A percentile compares a stretch with the other conserved stretches of the same genome.
Conservation (phyloP, 331 rosid species). For the Erythrophleum ivorense region DNA sequence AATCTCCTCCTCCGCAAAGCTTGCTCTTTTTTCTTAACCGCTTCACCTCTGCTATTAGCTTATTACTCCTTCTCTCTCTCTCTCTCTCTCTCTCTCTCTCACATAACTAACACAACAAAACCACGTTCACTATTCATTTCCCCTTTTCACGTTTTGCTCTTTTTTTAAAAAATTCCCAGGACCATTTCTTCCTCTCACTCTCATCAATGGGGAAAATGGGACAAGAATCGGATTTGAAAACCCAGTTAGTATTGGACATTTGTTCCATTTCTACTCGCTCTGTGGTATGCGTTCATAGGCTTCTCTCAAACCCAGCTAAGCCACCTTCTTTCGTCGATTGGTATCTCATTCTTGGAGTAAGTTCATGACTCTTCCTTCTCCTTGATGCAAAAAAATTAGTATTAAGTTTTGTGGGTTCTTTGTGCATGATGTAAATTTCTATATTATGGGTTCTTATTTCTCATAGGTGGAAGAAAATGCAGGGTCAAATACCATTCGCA, state of each 20-base stretch:
- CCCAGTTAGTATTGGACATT: constrained; percentile 68
- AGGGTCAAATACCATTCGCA: constrained; percentile 58
- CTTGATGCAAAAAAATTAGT: not conserved
- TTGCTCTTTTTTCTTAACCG: constrained; percentile 81
- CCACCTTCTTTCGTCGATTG: constrained; percentile 68
- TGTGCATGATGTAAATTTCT: constrained; percentile 23
- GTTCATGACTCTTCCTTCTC: constrained; percentile 34
- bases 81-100: constrained; percentile 5
- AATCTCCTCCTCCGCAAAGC: constrained; percentile 63
- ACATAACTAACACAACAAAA: constrained; percentile 31
- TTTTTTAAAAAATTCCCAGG: constrained; percentile 20
- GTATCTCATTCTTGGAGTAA: constrained; percentile 85
- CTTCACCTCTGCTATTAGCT: constrained; percentile 52
- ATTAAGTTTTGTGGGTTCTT: not conserved
- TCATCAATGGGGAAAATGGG: constrained; percentile 53
- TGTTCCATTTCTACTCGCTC: constrained; percentile 67
- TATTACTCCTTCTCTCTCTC: not conserved
- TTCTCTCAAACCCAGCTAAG: constrained; percentile 38
- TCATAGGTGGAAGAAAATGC: constrained; percentile 80
- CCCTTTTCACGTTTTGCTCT: constrained; percentile 43
- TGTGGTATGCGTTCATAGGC: constrained; percentile 64
- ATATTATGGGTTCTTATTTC: constrained; percentile 29
- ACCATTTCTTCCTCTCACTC: constrained; percentile 3
- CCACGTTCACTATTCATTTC: constrained; percentile 44
- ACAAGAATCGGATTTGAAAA: constrained; percentile 67